phyloP scores from a whole-genome alignment of 2,329 filamentous ascomycete genomes.

The Talaromyces pinophilus region DNA sequence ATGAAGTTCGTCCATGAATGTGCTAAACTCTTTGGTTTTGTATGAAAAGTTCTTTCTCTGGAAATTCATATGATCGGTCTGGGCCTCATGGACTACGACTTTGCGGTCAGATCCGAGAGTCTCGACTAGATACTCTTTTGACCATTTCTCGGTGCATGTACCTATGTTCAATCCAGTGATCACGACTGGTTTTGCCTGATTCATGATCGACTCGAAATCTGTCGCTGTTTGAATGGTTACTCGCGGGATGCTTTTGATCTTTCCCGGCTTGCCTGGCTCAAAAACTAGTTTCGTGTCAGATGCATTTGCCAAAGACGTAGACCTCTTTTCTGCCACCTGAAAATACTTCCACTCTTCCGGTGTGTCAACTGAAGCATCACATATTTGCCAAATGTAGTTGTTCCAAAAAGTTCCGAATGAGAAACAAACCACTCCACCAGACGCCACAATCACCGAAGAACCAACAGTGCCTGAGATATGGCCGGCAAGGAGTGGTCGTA shows the following conservation, averaged over 20 bases:
- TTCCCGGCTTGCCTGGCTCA: slow-evolving; percentile 24
- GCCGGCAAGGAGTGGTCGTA: slow-evolving; percentile 71
- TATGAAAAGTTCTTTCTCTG: slow-evolving; percentile 81
- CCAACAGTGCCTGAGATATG: slow-evolving; percentile 57
- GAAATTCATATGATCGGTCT: slow-evolving; percentile 72
- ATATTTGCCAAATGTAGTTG: slow-evolving; percentile 56
- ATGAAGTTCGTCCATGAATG: slow-evolving; percentile 64
- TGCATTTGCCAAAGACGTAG: slow-evolving; percentile 19
- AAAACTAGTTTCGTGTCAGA: slow-evolving; percentile 15
- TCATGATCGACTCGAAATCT: slow-evolving; percentile 63
- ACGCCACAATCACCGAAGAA: slow-evolving; percentile 63
- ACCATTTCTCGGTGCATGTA: slow-evolving; percentile 67
- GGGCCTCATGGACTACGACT: slow-evolving; percentile 72
- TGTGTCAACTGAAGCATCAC: slow-evolving; percentile 30
- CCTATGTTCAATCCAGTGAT: slow-evolving; percentile 68
- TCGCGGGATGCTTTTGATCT: slow-evolving; percentile 50
- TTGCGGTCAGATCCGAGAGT: slow-evolving; percentile 63
- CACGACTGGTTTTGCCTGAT: slow-evolving; percentile 62
- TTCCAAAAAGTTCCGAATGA: slow-evolving; percentile 90
- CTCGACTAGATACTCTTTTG: slow-evolving; percentile 64
- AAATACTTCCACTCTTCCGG: slow-evolving; percentile 39
- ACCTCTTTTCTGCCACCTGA: slow-evolving; percentile 25
- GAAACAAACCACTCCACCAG: slow-evolving; percentile 85
- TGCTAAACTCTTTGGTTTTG: slow-evolving; percentile 64
- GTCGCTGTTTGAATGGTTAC: slow-evolving; percentile 53